Evolutionary conservation across 805 yeast genomes (phyloP).

Genomic region (Saccharomycopsis fibuligera): DNA sequence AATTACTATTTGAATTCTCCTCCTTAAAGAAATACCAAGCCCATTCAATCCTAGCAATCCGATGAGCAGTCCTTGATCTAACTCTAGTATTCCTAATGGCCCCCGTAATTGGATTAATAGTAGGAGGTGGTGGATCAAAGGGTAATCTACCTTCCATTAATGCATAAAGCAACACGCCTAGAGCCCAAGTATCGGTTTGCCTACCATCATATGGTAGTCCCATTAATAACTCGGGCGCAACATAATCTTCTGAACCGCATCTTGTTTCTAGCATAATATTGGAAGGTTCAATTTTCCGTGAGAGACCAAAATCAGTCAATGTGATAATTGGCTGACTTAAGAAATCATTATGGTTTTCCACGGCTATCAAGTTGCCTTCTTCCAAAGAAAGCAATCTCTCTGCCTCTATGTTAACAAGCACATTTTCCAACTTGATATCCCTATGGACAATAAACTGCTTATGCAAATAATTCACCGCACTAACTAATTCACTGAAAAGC

Average conservation of each 20-base stretch:
- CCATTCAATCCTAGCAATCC: conserved; percentile 94
- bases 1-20: conserved; percentile 23
- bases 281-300: conserved; percentile 56
- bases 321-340: conserved; percentile 39
- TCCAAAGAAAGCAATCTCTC: background rate
- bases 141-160: conserved; percentile 84
- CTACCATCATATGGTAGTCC: conserved; percentile 90
- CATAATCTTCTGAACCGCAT: conserved; percentile 96
- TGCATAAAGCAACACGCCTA: conserved; percentile 86
- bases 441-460: conserved; percentile 68
- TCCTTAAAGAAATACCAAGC: conserved; percentile 57
- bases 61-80: conserved; percentile 63
- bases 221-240: conserved; percentile 87
- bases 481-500: conserved; percentile 61
- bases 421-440: conserved; percentile 85
- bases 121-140: conserved; percentile 75
- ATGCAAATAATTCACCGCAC: conserved; percentile 72
- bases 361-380: background rate
- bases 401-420: conserved; percentile 37
- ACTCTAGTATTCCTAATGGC: conserved; percentile 33
- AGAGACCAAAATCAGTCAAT: conserved; percentile 84
- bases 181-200: conserved; percentile 89
- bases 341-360: background rate
- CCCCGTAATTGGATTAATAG: conserved; percentile 30
- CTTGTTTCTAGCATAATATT: conserved; percentile 71